A percentile compares a stretch with the other conserved stretches of the same genome.
Evolutionary conservation across 2,329 filamentous ascomycete species (phyloP).

Genomic region (Neonectria neomacrospora): DNA sequence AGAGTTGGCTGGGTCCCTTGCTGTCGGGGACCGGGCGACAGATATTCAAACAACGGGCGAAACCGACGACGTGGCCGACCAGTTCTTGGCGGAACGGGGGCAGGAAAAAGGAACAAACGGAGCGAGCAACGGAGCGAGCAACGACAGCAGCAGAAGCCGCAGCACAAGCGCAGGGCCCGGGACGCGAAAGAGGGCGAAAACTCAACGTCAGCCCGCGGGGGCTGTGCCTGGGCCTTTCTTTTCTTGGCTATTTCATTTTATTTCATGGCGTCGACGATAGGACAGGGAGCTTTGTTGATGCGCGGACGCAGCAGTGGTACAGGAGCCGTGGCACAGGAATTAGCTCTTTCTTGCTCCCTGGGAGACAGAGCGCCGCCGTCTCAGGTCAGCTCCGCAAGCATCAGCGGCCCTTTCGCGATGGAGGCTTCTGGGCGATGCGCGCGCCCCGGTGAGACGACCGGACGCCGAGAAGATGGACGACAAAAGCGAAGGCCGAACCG

Average conservation of each 20-base stretch:
- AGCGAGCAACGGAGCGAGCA: slow-evolving; percentile 1
- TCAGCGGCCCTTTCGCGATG: slow-evolving; percentile 20
- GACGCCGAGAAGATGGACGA: background rate
- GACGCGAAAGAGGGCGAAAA: slow-evolving; percentile 32
- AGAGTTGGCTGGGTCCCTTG: background rate
- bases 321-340: no score
- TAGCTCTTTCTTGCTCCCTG: background rate
- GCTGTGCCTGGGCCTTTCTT: slow-evolving; percentile 26
- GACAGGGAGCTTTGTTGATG: slow-evolving; percentile 2
- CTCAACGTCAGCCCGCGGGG: slow-evolving; percentile 44
- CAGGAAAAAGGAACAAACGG: slow-evolving; percentile 8
- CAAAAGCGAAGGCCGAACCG: background rate
- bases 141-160: slow-evolving; percentile 24
- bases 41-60: slow-evolving; percentile 19
- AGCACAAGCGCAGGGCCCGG: background rate
- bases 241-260: background rate
- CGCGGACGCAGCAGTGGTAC: background rate
- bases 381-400: slow-evolving; percentile 20
- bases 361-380: background rate
- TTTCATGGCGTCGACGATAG: slow-evolving; percentile 7
- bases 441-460: slow-evolving; percentile 6
- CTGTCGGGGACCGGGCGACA: slow-evolving; percentile 9
- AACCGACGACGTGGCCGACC: slow-evolving; percentile 24
- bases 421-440: background rate
- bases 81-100: slow-evolving; percentile 8